A percentile compares a stretch with the other conserved stretches of the same genome.
phyloP scores from a whole-genome alignment of 768 basidiomycete genomes.

The Austroboletus eburneus region DNA sequence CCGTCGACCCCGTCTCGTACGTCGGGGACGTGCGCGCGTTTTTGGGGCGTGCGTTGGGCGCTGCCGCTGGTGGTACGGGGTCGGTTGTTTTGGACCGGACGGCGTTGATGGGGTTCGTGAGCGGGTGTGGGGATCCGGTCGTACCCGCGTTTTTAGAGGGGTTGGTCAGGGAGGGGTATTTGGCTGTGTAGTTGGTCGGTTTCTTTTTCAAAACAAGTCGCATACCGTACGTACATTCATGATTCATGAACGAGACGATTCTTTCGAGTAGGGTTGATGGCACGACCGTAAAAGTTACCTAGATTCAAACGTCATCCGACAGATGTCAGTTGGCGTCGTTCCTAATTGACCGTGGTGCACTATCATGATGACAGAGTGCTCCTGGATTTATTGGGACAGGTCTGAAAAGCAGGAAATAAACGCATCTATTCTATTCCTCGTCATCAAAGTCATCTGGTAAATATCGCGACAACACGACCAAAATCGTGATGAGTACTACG shows the following conservation, averaged over 20 bases:
- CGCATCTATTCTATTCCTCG: constrained; percentile 15
- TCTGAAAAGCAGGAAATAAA: too few species aligned
- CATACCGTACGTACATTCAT: too few species aligned
- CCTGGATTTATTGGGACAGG: too few species aligned
- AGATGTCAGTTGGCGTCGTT: too few species aligned
- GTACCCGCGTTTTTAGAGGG: constrained; percentile 30
- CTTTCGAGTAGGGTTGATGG: too few species aligned
- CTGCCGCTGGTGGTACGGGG: background rate
- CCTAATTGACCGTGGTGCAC: too few species aligned
- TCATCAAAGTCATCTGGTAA: constrained; percentile 21
- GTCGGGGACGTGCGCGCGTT: constrained; percentile 53
- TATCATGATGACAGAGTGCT: too few species aligned
- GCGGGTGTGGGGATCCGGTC: constrained; percentile 14
- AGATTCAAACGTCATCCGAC: too few species aligned
- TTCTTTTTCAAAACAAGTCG: too few species aligned
- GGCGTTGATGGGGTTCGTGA: constrained; percentile 19
- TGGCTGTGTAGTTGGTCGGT: too few species aligned
- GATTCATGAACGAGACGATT: too few species aligned
- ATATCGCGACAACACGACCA: constrained; percentile 20
- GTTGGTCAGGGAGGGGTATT: constrained; percentile 31
- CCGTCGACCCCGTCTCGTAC: constrained; percentile 59
- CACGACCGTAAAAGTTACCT: too few species aligned
- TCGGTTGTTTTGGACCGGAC: constrained; percentile 13
- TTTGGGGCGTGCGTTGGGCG: constrained; percentile 40
- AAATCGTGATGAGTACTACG: constrained; percentile 23